Evolutionary conservation across 306 rosid genomes (phyloP), one percentile per base, ranked within the genome.

Genomic region (Quercus suber): DNA sequence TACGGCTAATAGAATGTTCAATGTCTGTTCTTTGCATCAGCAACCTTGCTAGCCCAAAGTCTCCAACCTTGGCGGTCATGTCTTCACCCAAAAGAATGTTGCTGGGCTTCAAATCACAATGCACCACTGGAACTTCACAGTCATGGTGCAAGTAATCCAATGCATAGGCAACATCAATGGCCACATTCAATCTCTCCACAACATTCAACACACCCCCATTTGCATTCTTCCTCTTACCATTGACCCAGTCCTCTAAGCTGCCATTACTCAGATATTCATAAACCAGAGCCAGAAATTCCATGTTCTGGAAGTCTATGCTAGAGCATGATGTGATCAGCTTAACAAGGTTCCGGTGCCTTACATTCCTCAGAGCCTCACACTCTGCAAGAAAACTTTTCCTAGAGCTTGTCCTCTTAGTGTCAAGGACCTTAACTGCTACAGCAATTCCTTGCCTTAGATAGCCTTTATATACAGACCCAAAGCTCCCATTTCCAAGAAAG

Each of bases 41-140:
- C 73, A 87, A 25, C 61, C 83, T 88, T 7, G 98, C 93, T 67
- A 93, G 74, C 58, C 98, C 97, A 45, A 93, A 93, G 76, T 93
- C 97, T 18, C 94, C 98, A 35, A 91, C 77, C 80, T 90, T 91
- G 27, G 97, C 98, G 6, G 79, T 89, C 90, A 93, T 80, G 13
- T 87, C 89, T 73, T 75, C 83, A 79, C 82, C 84, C 71, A 92
- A 58, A 14, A 92, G 92, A 85, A 92, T 84, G 76, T 92, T 92
- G 83, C 90, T 88, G 1, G 97, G 97, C 82, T 92, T 92, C 72
- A 92, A 82, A 83, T 93, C 96, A 77, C 98, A 91, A 52, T 93
- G 98, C 60, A 82, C 94, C 43, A 93, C 85, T 0, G 92, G 89
- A 60, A 68, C 83, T 84, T 86, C 91, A 84, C 82, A 87, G 17